Base-by-base conservation (phyloP, 2,329 filamentous ascomycete genomes). In the Penicillium sp. region DNA sequence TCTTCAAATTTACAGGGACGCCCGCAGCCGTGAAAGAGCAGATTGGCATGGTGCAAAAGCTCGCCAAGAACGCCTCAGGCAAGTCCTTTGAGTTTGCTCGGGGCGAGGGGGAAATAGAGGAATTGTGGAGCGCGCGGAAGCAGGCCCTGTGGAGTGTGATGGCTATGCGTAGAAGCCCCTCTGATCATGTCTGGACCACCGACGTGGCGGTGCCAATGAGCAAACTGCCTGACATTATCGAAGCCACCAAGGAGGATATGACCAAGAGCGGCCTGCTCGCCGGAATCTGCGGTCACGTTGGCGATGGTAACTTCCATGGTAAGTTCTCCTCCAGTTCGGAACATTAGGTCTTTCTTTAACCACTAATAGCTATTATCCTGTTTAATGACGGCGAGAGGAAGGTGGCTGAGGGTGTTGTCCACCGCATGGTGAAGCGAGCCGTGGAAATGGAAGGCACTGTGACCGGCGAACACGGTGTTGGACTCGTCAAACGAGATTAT, bases 181-280 rank as follows among this genome's bases (percentile, higher is more conserved):
- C 79, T 2, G 81, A 87, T 60, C 81, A 79, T 43, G 82, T 90
- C 24, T 91, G 88, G 88, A 89, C 87, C 0, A 93, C 88, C 0
- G 89, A 93, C 66, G 88, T 92, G 18, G 88, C 88, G 0, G 89
- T 92, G 0, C 88, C 88, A 0, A 84, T 92, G 44, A 88, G 84
- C 15, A 77, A 79, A 36, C 73, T 93, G 56, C 83, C 88, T 1
- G 83, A 88, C 59, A 86, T 91, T 49, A 88, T 92, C 45, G 85
- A 88, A 57, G 77, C 83, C 45, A 88, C 86, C 1, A 88, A 88
- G 64, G 74, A 82, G 21, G 81, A 87, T 58, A 85, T 89, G 42
- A 76, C 74, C 8, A 76, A 80, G 59, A 83, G 84, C 28, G 85
- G 85, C 0, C 72, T 91, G 2, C 76, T 85, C 36, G 84, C 79